Evolutionary conservation across 768 basidiomycete species (phyloP).

Genomic region (Mycena metata): DNA sequence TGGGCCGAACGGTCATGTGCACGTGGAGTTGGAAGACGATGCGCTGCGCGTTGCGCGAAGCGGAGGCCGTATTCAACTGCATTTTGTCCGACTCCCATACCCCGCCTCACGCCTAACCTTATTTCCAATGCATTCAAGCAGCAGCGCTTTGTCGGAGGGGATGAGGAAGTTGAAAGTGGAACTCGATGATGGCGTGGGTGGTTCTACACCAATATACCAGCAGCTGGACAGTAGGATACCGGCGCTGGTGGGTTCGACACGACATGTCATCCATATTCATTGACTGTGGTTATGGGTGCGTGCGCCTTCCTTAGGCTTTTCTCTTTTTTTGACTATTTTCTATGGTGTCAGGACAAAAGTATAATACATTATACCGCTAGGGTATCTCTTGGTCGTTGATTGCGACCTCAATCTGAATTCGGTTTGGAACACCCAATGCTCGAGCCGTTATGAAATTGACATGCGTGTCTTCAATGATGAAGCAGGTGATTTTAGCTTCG

Average conservation of each 20-base stretch:
- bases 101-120: not conserved
- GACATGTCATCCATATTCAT: not conserved
- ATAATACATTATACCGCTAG: too few relatives aligned
- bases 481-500: too few relatives aligned
- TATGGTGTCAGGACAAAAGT: too few relatives aligned
- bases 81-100: not conserved
- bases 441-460: too few relatives aligned
- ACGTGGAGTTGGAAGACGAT: not conserved
- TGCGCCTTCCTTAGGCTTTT: too few relatives aligned
- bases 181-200: conserved; percentile 2
- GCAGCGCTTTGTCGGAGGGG: not conserved
- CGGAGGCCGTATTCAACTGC: not conserved
- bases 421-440: too few relatives aligned
- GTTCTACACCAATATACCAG: not conserved
- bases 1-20: not conserved
- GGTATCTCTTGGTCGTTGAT: too few relatives aligned
- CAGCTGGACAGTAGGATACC: not conserved
- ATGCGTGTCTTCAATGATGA: too few relatives aligned
- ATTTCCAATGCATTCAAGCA: conserved; percentile 12
- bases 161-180: not conserved
- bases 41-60: not conserved
- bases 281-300: not conserved
- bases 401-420: too few relatives aligned
- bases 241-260: not conserved
- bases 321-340: too few relatives aligned